These are phyloP conservation scores for Begonia peltatifolia DNA, from an alignment of 306 rosid genomes.

Conservation along the genomic window DNA sequence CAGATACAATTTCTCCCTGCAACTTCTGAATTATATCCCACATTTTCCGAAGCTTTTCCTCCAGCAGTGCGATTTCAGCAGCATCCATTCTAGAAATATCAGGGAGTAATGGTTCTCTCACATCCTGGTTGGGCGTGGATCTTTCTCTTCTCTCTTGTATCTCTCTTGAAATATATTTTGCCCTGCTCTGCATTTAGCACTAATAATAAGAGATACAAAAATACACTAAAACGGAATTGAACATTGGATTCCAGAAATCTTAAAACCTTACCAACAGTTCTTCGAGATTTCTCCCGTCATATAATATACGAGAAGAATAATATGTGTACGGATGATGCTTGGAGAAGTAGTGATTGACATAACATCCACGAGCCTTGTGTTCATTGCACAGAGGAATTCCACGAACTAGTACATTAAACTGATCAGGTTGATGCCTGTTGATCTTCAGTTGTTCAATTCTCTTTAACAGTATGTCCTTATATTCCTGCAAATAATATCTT, in stretches of 20 bases:
- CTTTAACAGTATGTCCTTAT: slow-evolving; percentile 45
- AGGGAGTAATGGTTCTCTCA: slow-evolving; percentile 27
- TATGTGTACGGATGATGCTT: slow-evolving; percentile 48
- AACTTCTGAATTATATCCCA: slow-evolving; percentile 48
- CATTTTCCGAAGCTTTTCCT: slow-evolving; percentile 60
- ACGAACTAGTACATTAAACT: slow-evolving; percentile 58
- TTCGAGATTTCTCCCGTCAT: slow-evolving; percentile 39
- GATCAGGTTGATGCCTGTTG: slow-evolving; percentile 56
- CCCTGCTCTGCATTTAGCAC: slow-evolving; percentile 39
- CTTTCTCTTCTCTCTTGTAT: slow-evolving; percentile 33
- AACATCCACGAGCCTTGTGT: slow-evolving; percentile 50
- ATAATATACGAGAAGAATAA: slow-evolving; percentile 54
- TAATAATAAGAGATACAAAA: slow-evolving; percentile 19
- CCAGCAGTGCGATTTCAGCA: slow-evolving; percentile 28
- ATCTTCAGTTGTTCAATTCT: slow-evolving; percentile 49
- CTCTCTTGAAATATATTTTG: slow-evolving; percentile 39
- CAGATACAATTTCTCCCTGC: slow-evolving; percentile 50
- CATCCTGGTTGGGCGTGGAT: slow-evolving; percentile 14
- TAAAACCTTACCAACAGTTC: slow-evolving; percentile 39
- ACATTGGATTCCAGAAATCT: not conserved
- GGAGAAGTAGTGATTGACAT: slow-evolving; percentile 62
- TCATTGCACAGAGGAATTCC: slow-evolving; percentile 69
- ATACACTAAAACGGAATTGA: slow-evolving; percentile 5
- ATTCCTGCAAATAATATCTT: slow-evolving; percentile 46
- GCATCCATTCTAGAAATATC: slow-evolving; percentile 24